Evolutionary conservation across 179 eudicot genomes (phyloP).

Genomic region (Pouteria campechiana): DNA sequence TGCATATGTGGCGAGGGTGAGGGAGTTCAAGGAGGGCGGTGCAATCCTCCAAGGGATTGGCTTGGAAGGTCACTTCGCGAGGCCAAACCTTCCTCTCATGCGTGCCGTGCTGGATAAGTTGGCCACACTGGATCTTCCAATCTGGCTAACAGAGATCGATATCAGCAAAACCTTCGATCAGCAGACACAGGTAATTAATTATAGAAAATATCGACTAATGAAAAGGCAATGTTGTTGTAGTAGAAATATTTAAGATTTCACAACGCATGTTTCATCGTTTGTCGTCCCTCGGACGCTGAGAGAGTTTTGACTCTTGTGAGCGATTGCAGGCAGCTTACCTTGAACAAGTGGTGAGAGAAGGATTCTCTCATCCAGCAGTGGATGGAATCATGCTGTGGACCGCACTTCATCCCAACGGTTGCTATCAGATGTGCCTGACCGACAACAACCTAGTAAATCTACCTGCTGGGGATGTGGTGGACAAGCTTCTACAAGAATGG

Average conservation of each 20-base stretch:
- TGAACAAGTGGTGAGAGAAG: slow-evolving; percentile 76
- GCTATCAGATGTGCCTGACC: slow-evolving; percentile 91
- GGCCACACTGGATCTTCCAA: slow-evolving; percentile 62
- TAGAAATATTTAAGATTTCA: too few relatives aligned
- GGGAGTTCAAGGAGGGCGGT: slow-evolving; percentile 51
- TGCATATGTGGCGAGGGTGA: slow-evolving; percentile 33
- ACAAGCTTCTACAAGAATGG: slow-evolving; percentile 64
- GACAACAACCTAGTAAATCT: slow-evolving; percentile 48
- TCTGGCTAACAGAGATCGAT: slow-evolving; percentile 85
- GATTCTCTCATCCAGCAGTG: slow-evolving; percentile 63
- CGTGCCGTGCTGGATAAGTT: slow-evolving; percentile 72
- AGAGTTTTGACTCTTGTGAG: not conserved
- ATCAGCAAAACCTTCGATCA: slow-evolving; percentile 31
- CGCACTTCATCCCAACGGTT: slow-evolving; percentile 50
- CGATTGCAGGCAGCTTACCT: slow-evolving; percentile 44
- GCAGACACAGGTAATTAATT: slow-evolving; percentile 42
- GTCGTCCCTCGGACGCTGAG: too few relatives aligned
- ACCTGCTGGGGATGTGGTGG: slow-evolving; percentile 69
- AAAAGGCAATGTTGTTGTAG: too few relatives aligned
- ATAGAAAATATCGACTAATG: not conserved
- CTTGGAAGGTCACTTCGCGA: slow-evolving; percentile 60
- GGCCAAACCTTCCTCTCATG: slow-evolving; percentile 74
- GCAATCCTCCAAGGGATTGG: slow-evolving; percentile 74
- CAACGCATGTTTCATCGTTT: too few relatives aligned
- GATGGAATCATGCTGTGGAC: slow-evolving; percentile 85